These are phyloP conservation scores for Hericium alpestre DNA, from an alignment of 768 basidiomycete genomes.

Conservation along the genomic window DNA sequence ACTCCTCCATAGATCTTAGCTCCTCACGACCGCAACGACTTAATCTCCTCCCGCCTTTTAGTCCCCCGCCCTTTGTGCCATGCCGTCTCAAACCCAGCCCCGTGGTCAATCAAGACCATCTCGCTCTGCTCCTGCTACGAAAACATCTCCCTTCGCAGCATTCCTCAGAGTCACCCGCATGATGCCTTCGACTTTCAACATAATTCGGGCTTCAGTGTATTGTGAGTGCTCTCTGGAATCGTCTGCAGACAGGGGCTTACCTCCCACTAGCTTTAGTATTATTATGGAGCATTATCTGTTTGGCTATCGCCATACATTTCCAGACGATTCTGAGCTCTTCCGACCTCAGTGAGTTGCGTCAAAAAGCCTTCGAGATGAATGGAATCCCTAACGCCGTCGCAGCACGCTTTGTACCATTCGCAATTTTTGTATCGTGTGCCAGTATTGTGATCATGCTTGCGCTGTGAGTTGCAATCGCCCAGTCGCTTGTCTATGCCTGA, in stretches of 20 bases:
- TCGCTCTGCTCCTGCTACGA: slow-evolving; percentile 19
- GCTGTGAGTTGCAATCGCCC: slow-evolving; percentile 37
- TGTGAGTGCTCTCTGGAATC: slow-evolving; percentile 29
- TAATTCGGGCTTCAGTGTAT: slow-evolving; percentile 57
- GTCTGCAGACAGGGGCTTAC: not conserved
- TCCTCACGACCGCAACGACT: slow-evolving; percentile 23
- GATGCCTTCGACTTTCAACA: slow-evolving; percentile 68
- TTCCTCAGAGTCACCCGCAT: slow-evolving; percentile 16
- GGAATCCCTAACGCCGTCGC: slow-evolving; percentile 2
- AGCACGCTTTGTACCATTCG: slow-evolving; percentile 85
- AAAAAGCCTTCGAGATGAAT: too few relatives aligned
- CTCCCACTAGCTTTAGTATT: slow-evolving; percentile 45
- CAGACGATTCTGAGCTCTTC: slow-evolving; percentile 59
- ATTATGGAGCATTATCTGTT: slow-evolving; percentile 66
- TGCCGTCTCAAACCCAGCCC: slow-evolving; percentile 12
- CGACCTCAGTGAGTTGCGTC: slow-evolving; percentile 79
- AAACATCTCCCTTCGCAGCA: slow-evolving; percentile 10
- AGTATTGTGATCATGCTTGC: slow-evolving; percentile 58
- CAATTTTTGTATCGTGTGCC: slow-evolving; percentile 67
- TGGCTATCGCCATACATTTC: slow-evolving; percentile 74
- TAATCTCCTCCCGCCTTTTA: slow-evolving; percentile 15
- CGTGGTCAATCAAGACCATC: slow-evolving; percentile 2
- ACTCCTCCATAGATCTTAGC: slow-evolving; percentile 4
- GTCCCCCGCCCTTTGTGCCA: slow-evolving; percentile 20
- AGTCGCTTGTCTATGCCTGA: slow-evolving; percentile 5